A percentile compares a stretch with the other conserved stretches of the same genome.
Conservation (phyloP, 306 rosid species). For the Vachellia pachyceras region DNA sequence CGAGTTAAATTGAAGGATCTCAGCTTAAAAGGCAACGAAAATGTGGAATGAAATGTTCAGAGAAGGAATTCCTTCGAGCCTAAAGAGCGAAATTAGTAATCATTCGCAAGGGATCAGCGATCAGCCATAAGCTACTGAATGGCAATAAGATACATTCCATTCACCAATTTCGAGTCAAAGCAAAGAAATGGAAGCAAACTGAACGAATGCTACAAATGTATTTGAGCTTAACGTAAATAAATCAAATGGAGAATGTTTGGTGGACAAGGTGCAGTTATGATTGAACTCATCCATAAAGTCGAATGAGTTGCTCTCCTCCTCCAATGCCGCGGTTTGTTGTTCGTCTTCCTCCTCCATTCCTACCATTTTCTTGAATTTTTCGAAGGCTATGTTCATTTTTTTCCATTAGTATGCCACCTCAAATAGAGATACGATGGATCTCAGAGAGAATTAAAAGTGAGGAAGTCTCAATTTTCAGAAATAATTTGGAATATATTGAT, state of each 20-base stretch:
- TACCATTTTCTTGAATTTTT: slow-evolving; percentile 83
- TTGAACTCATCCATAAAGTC: slow-evolving; percentile 84
- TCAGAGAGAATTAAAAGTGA: slow-evolving; percentile 3
- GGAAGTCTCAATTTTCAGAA: not conserved
- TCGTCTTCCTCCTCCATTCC: slow-evolving; percentile 84
- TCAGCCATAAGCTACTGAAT: not conserved
- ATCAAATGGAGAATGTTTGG: slow-evolving; percentile 46
- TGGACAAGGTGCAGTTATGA: slow-evolving; percentile 82
- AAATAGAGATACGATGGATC: slow-evolving; percentile 42
- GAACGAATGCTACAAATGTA: not conserved
- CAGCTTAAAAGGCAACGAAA: not conserved
- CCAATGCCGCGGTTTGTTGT: slow-evolving; percentile 49
- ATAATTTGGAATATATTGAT: not conserved
- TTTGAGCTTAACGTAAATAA: not conserved
- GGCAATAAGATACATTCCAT: not conserved
- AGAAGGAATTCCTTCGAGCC: not conserved
- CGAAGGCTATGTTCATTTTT: slow-evolving; percentile 77
- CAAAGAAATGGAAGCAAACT: not conserved
- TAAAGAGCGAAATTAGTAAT: not conserved
- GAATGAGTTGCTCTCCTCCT: slow-evolving; percentile 46
- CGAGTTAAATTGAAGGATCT: not conserved
- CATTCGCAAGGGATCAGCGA: not conserved
- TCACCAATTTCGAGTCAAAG: not conserved
- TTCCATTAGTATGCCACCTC: slow-evolving; percentile 60
- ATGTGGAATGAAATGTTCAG: not conserved